Base-by-base conservation (phyloP, 31 red algal genomes). In the Bonnemaisonia californica region DNA sequence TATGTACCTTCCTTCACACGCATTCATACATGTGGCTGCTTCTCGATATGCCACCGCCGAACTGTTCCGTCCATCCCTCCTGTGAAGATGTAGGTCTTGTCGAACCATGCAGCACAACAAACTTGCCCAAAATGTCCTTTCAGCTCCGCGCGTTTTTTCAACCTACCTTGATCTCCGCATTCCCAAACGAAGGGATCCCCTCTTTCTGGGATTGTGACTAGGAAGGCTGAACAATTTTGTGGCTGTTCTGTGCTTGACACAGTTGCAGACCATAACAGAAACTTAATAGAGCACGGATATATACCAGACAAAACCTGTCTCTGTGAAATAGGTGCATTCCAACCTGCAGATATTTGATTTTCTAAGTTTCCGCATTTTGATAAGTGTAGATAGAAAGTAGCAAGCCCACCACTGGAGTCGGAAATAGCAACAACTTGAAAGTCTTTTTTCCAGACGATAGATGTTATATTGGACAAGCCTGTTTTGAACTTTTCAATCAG, bases 51-150 rank as follows among this genome's bases (percentile, higher is more conserved):
- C 69, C 69, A 73, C 21, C 69, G 31, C 7, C 69, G 35, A 24
- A 73, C 41, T 24, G 40, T 73, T 8, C 69, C 69, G 29, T 73
- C 69, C 24, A 11, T 41, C 12, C 69, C 69, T 21, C 37, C 69
- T 3, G 69, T 51, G 54, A 73, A 38, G 26, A 73, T 24, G 24
- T 29, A 48, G 3, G 8, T 42, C 3, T 39, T 18, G 31, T n/a
- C 51, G 22, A 40, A 29, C 69, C 69, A 73, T 54, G 30, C 30
- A 26, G 36, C 1, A 23, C n/a, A 36, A 35, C 1, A 35, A 68
- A 68, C 31, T 30, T 27, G 12, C n/a, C 63, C 63, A 32, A 21
- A 36, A 33, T 68, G 63, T 4, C 63, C 63, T 16, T 36, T 68
- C n/a, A 68, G 63, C 16, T 36, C 11, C 5, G 63, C 35, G 31